Evolutionary conservation across 306 rosid species (phyloP).

Genomic region (Coriaria nepalensis): DNA sequence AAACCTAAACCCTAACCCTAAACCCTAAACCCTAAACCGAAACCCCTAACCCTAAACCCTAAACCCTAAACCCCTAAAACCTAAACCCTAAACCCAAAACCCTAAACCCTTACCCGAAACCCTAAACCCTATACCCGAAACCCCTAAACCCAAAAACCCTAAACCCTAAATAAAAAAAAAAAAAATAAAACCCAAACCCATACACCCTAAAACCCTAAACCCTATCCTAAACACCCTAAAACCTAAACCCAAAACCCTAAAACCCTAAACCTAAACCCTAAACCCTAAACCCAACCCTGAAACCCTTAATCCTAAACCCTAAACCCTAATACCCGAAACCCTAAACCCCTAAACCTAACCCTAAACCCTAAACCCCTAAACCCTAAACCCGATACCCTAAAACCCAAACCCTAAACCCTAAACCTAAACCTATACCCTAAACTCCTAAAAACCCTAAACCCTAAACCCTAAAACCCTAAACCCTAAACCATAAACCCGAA

Average conservation of each 20-base stretch:
- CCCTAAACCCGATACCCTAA: slow-evolving; percentile 1
- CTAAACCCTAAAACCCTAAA: slow-evolving; percentile 9
- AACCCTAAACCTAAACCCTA: slow-evolving; percentile 8
- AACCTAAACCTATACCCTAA: not conserved
- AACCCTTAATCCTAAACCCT: slow-evolving; percentile 5
- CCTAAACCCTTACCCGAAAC: not conserved
- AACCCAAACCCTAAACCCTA: not conserved
- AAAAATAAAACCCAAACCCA: slow-evolving; percentile 1
- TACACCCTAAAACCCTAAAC: slow-evolving; percentile 6
- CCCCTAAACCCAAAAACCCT: not conserved
- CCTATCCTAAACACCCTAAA: slow-evolving; percentile 11
- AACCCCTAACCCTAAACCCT: slow-evolving; percentile 1
- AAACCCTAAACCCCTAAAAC: slow-evolving; percentile 4
- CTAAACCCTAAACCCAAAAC: slow-evolving; percentile 1
- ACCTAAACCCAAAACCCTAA: slow-evolving; percentile 11
- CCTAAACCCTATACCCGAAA: slow-evolving; percentile 7
- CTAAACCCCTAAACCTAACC: slow-evolving; percentile 9
- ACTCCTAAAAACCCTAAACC: slow-evolving; percentile 3
- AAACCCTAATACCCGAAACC: slow-evolving; percentile 13
- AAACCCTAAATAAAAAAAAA: too few species aligned
- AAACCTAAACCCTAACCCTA: not conserved
- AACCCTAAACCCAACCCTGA: not conserved
- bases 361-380: not conserved
- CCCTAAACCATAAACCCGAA: slow-evolving; percentile 8
- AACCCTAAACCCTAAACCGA: slow-evolving; percentile 1